Percentiles rank a stretch among this genome's conserved stretches.
Conservation (phyloP, 2,329 filamentous ascomycete genomes). For the Fusarium udum region DNA sequence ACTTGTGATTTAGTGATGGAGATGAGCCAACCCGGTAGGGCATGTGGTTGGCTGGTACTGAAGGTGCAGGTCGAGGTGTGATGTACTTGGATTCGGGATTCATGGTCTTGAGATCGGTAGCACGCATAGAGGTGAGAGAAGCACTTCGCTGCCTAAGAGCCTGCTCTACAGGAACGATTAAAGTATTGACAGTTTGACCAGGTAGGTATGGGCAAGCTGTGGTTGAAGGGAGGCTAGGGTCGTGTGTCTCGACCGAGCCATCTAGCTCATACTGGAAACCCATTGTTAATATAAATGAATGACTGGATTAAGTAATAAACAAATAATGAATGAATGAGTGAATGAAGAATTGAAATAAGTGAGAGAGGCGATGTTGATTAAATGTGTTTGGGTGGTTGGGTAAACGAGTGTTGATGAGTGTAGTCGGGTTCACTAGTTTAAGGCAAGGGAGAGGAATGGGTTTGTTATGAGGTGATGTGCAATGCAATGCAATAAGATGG, state of each 20-base stretch:
- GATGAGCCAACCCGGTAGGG: slow-evolving; percentile 45
- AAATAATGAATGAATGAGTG: neutral
- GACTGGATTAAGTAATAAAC: slow-evolving; percentile 5
- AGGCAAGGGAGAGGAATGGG: slow-evolving; percentile 36
- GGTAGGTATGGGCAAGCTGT: slow-evolving; percentile 86
- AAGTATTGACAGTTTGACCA: slow-evolving; percentile 85
- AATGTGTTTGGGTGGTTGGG: slow-evolving; percentile 32
- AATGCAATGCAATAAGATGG: slow-evolving; percentile 6
- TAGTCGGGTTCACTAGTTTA: slow-evolving; percentile 21
- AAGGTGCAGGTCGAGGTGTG: slow-evolving; percentile 69
- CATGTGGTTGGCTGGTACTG: slow-evolving; percentile 36
- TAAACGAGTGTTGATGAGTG: slow-evolving; percentile 14
- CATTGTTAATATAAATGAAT: slow-evolving; percentile 39
- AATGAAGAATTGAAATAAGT: slow-evolving; percentile 14
- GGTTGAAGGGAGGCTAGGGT: slow-evolving; percentile 76
- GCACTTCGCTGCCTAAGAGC: slow-evolving; percentile 68
- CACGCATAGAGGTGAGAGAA: slow-evolving; percentile 69
- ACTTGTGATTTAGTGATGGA: slow-evolving; percentile 48
- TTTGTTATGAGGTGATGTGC: slow-evolving; percentile 14
- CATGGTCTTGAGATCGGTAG: slow-evolving; percentile 75
- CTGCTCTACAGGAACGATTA: slow-evolving; percentile 80
- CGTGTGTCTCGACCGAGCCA: slow-evolving; percentile 78
- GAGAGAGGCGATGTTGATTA: slow-evolving; percentile 26
- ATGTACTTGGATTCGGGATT: slow-evolving; percentile 80
- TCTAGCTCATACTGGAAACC: slow-evolving; percentile 80